Evolutionary conservation across 2,329 filamentous ascomycete species (phyloP).

Genomic region (Fusarium scirpi): DNA sequence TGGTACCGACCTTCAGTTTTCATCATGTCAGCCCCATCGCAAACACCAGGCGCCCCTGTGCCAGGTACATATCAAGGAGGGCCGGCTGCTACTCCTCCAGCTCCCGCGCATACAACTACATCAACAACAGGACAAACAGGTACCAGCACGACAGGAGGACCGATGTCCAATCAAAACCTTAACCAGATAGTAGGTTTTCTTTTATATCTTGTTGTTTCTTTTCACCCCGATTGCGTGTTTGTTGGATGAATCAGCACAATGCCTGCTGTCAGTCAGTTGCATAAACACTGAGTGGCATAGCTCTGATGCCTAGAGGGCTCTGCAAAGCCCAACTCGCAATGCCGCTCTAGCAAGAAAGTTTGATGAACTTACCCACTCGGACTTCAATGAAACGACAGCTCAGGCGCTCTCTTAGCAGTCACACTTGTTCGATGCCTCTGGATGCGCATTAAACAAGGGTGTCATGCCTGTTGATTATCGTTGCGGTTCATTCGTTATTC

Average conservation of each 20-base stretch:
- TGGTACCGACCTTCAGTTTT: not conserved
- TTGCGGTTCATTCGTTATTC: not conserved
- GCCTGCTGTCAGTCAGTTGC: not conserved
- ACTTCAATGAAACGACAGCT: not conserved
- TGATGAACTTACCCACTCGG: not conserved
- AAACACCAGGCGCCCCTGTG: slow-evolving; percentile 48
- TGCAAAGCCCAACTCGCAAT: not conserved
- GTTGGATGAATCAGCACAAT: not conserved
- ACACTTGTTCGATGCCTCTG: not conserved
- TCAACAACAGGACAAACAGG: slow-evolving; percentile 48
- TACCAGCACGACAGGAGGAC: slow-evolving; percentile 50
- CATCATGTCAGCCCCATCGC: slow-evolving; percentile 53
- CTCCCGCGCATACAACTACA: slow-evolving; percentile 42
- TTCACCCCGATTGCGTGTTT: not conserved
- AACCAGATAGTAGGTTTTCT: slow-evolving; percentile 88
- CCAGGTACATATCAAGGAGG: slow-evolving; percentile 49
- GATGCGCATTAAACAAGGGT: not conserved
- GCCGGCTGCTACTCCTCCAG: slow-evolving; percentile 52
- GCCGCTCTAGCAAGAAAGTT: not conserved
- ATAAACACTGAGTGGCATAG: not conserved
- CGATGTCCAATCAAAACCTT: slow-evolving; percentile 86
- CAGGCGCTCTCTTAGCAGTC: not conserved
- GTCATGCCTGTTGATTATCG: not conserved
- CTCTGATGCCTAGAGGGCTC: not conserved
- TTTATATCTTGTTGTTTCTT: slow-evolving; percentile 1